phyloP scores from a whole-genome alignment of 2,329 filamentous ascomycete genomes.

The Scytalidium lignicola region DNA sequence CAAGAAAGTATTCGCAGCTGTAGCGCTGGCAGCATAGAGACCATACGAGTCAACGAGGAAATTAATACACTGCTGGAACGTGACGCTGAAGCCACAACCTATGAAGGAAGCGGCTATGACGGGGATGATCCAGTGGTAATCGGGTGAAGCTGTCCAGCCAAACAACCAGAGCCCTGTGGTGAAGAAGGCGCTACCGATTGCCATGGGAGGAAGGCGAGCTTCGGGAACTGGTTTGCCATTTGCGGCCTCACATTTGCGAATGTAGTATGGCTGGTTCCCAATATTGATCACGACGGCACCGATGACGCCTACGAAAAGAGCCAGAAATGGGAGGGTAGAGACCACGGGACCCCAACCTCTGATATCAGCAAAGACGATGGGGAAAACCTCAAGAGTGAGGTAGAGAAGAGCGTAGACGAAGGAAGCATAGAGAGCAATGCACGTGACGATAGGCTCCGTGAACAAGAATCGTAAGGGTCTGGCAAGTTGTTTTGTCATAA shows the following conservation, averaged over 20 bases:
- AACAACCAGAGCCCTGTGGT: conserved; percentile 26
- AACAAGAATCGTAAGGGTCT: conserved; percentile 40
- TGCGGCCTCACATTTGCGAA: conserved; percentile 19
- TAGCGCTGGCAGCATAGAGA: conserved; percentile 40
- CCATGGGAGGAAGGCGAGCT: conserved; percentile 43
- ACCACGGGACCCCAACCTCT: conserved; percentile 57
- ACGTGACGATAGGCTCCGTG: conserved; percentile 57
- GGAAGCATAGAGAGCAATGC: conserved; percentile 63
- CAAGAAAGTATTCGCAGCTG: conserved; percentile 39
- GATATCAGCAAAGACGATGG: conserved; percentile 58
- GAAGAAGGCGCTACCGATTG: conserved; percentile 23
- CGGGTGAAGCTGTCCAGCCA: conserved; percentile 20
- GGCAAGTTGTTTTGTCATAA: conserved; percentile 24
- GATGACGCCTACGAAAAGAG: conserved; percentile 33
- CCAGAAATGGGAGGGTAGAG: conserved; percentile 57
- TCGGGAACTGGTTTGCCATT: conserved; percentile 36
- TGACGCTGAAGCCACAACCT: conserved; percentile 25
- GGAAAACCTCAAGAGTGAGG: conserved; percentile 51
- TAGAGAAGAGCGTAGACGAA: conserved; percentile 70
- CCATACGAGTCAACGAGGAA: conserved; percentile 38
- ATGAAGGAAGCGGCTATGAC: conserved; percentile 22
- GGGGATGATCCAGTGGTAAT: conserved; percentile 19
- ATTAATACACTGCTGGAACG: conserved; percentile 27
- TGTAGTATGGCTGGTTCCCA: conserved; percentile 23
- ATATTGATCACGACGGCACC: conserved; percentile 47